Evolutionary conservation across 371 early-diverging fungal genomes (phyloP).

Genomic region (Capillidium heterosporum): DNA sequence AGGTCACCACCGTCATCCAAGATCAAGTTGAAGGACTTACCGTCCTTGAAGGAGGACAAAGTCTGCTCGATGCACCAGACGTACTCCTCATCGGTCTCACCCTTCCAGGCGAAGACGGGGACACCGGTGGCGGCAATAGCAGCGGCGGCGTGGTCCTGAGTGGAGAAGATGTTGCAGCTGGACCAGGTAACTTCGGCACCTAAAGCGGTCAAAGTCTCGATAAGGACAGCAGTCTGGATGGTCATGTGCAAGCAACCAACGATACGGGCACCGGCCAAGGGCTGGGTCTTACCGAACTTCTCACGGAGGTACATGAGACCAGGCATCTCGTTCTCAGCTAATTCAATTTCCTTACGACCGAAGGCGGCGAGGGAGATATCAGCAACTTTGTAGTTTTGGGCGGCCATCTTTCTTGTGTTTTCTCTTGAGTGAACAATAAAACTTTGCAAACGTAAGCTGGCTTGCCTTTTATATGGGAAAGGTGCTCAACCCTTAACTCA

Average conservation of each 20-base stretch:
- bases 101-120: conserved; percentile 83
- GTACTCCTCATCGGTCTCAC: conserved; percentile 93
- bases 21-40: conserved; percentile 93
- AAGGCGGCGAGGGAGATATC: conserved; percentile 86
- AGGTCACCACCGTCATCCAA: conserved; percentile 98
- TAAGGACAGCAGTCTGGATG: conserved; percentile 96
- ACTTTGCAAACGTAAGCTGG: too few species aligned
- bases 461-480: too few species aligned
- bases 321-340: conserved; percentile 98
- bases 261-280: conserved; percentile 93
- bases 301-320: conserved; percentile 86
- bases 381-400: conserved; percentile 16
- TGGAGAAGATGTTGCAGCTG: conserved; percentile 98
- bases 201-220: conserved; percentile 87
- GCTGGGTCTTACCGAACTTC: conserved; percentile 82
- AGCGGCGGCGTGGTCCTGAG: conserved; percentile 93
- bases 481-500: too few species aligned
- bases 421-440: not conserved
- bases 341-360: conserved; percentile 87
- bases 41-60: conserved; percentile 77
- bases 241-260: conserved; percentile 99
- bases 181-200: conserved; percentile 98
- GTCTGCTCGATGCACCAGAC: conserved; percentile 97
- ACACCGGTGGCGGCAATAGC: conserved; percentile 71
- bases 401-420: conserved; percentile 3